Base-by-base conservation (phyloP, 495 filamentous ascomycete species). In the Physcia stellaris region DNA sequence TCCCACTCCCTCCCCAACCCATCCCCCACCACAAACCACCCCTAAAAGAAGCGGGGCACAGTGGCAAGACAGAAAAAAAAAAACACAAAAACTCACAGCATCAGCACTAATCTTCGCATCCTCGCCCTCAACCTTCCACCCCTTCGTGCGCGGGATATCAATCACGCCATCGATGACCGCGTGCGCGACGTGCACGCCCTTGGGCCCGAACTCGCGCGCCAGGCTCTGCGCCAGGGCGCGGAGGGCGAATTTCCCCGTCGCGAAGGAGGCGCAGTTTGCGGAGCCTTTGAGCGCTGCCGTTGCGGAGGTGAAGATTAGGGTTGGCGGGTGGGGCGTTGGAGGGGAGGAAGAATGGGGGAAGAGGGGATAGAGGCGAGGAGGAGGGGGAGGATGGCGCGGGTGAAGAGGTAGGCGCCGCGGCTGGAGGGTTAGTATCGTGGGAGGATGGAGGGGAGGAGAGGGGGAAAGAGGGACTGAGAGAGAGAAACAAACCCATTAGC, bases 141-240 rank as follows among this genome's bases (percentile, higher is more conserved):
- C 67, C 51, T 75, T 77, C 13, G 76, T 84, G 39, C 73, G 57
- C 2, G 81, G 80, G 32, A 81, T 83, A 59, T 93, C 83, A 61
- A 95, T 94, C 12, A 87, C 71, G 2, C 84, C 86, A 53, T 95
- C 86, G 40, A 94, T 75, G 40, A 94, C 75, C 4, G 77, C 73
- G 60, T 94, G 87, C 5, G 77, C 70, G 4, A 96, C 80, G 58
- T 96, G 88, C 6, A 96, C 71, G 3, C 88, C 87, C 53, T 86
- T 68, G 0, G 88, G 87, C 0, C 81, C 83, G 54, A 92, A 96
- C 57, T 96, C 88, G 40, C 79, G 69, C 0, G 86, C 86, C 21
- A 96, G 66, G 23, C 68, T 75, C 62, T 92, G 86, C 2, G 70
- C 66, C 36, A 93, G 58, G 1, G 83, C 87, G 20, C 88, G 71